These are phyloP conservation scores for Asterophora lycoperdoides DNA, from an alignment of 768 basidiomycete species.

Conservation along the genomic window DNA sequence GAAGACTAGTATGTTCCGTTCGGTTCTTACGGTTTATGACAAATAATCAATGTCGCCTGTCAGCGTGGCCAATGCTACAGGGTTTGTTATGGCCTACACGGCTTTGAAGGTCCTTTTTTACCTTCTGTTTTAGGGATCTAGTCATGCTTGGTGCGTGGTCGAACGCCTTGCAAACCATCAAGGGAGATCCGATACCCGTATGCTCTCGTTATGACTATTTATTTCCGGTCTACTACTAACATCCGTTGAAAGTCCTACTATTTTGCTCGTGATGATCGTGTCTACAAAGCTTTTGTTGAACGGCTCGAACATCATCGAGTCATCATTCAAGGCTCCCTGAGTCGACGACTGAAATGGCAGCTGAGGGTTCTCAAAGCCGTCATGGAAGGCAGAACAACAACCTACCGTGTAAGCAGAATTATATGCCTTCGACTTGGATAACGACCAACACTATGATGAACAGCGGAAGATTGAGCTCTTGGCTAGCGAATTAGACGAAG, in stretches of 20 bases:
- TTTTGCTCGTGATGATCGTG: slow-evolving; percentile 90
- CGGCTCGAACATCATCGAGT: slow-evolving; percentile 39
- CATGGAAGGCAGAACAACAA: slow-evolving; percentile 62
- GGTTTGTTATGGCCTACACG: slow-evolving; percentile 25
- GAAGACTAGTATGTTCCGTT: slow-evolving; percentile 77
- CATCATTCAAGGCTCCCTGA: slow-evolving; percentile 45
- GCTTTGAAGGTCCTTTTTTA: neutral
- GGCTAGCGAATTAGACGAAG: slow-evolving; percentile 59
- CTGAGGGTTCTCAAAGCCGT: slow-evolving; percentile 56
- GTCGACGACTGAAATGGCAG: slow-evolving; percentile 66
- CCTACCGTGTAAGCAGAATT: slow-evolving; percentile 52
- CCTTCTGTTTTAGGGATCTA: slow-evolving; percentile 48
- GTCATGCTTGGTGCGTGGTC: slow-evolving; percentile 82
- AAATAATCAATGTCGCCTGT: slow-evolving; percentile 1
- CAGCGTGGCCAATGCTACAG: slow-evolving; percentile 86
- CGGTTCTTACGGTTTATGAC: neutral
- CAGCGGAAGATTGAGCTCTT: slow-evolving; percentile 62
- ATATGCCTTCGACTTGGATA: neutral
- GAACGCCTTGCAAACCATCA: slow-evolving; percentile 51
- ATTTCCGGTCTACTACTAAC: neutral
- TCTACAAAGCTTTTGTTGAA: slow-evolving; percentile 66
- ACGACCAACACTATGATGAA: slow-evolving; percentile 20
- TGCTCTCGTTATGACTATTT: slow-evolving; percentile 18
- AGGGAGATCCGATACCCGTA: slow-evolving; percentile 71
- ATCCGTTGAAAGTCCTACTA: slow-evolving; percentile 61